These are phyloP conservation scores for Rhodamnia argentea DNA, from an alignment of 345 rosid species.

Conservation along the genomic window DNA sequence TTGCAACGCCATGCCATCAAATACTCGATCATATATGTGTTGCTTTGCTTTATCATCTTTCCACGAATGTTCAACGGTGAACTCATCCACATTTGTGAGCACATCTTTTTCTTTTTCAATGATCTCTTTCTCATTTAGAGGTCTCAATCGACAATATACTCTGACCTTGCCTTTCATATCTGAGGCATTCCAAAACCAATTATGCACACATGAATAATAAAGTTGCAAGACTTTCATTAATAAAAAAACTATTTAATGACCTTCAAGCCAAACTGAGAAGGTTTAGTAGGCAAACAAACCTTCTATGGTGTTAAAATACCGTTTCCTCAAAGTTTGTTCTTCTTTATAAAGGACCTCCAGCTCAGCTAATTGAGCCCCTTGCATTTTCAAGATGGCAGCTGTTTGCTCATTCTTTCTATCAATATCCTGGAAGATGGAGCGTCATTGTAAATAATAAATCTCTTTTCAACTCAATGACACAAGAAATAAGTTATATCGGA, in stretches of 20 bases:
- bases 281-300: conserved; percentile 26
- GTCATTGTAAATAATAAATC: background rate
- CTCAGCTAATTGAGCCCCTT: conserved; percentile 85
- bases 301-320: conserved; percentile 88
- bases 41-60: conserved; percentile 86
- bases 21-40: conserved; percentile 87
- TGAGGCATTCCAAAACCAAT: conserved; percentile 11
- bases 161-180: conserved; percentile 98
- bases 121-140: conserved; percentile 70
- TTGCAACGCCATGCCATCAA: conserved; percentile 67
- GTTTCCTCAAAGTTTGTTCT: conserved; percentile 80
- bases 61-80: conserved; percentile 91
- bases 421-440: conserved; percentile 53
- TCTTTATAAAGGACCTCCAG: conserved; percentile 79
- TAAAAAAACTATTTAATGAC: background rate
- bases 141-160: conserved; percentile 85
- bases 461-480: background rate
- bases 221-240: background rate
- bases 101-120: conserved; percentile 39
- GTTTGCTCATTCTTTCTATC: conserved; percentile 97
- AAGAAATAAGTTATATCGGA: background rate
- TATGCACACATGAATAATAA: background rate
- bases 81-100: conserved; percentile 56
- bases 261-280: background rate
- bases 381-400: conserved; percentile 94